Base-by-base conservation (phyloP, 495 filamentous ascomycete genomes). In the Lichenothelia convexa region DNA sequence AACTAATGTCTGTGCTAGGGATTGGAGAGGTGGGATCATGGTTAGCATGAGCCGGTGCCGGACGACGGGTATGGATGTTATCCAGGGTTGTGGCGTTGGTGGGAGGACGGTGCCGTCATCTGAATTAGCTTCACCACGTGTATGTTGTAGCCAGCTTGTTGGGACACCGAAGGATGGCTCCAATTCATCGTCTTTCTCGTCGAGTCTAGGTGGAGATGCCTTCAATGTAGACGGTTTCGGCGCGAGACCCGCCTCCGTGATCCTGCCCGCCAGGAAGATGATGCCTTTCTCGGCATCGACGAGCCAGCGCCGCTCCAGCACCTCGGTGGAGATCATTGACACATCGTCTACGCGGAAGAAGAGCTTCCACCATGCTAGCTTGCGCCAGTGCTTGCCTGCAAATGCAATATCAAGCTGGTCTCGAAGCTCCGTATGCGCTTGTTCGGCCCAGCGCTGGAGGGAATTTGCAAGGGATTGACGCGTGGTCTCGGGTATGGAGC, bases 321-420 rank as follows among this genome's bases (percentile, higher is more conserved):
- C 72, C 41, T 91, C 79, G 2, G 73, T 71, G 1, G 78, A 69
- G 32, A 89, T 71, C 65, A 81, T 75, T 20, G 67, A 64, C 26
- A 97, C 83, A 45, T 95, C 87, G 53, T 95, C 89, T 31, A 82
- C 81, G 9, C 78, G 75, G 83, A 84, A 94, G 48, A 92, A 75
- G 9, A 97, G 70, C 51, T 91, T 92, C 80, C 81, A 95, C 89
- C 87, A 97, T 7, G 68, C 65, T 1, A 93, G 61, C 13, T 71
- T 75, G 2, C 64, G 62, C 87, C 87, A 95, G 18, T 66, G 55
- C 26, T 58, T 62, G 24, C 70, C 71, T 9, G 66, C 53, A 45
- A 93, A 87, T 3, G 79, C 83, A 21, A 61, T 52, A 38, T 83
- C 75, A 1, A 95, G 72, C 21, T 78, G 67, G 42, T 75, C 63